Conservation (phyloP, 78 protist species). For the Chrysochromulina parva region DNA sequence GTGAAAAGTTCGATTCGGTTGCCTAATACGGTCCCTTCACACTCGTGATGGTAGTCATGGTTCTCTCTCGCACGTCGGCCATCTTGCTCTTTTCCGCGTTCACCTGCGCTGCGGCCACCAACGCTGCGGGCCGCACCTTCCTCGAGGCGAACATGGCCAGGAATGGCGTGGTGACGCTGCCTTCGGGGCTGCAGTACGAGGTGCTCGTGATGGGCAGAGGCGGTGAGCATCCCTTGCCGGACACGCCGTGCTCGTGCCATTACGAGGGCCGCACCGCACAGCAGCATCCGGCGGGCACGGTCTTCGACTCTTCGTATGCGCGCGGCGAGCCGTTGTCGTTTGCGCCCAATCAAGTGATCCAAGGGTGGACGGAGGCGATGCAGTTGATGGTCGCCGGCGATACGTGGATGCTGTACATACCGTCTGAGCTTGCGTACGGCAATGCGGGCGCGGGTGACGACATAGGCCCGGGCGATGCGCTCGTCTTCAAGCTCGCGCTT, state of each 20-base stretch:
- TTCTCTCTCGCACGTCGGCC: no score
- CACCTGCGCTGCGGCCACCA: no score
- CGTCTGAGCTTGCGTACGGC: not conserved
- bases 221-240: not conserved
- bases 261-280: not conserved
- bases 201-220: not conserved
- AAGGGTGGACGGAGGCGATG: constrained; percentile 52
- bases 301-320: constrained; percentile 23
- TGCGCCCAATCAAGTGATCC: constrained; percentile 43
- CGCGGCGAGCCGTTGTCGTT: constrained; percentile 31
- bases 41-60: no score
- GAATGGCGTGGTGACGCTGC: not conserved
- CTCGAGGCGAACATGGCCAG: not conserved
- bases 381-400: constrained; percentile 55
- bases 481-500: not conserved
- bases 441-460: not conserved
- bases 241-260: not conserved
- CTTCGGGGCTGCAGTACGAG: constrained; percentile 29
- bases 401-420: constrained; percentile 32
- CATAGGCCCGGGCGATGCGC: not conserved
- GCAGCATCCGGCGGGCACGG: not conserved
- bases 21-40: no score
- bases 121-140: no score
- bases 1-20: no score
- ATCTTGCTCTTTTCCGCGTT: no score